Evolutionary conservation across 495 filamentous ascomycete genomes (phyloP), one percentile per base, ranked within the genome.

Genomic region (Arthonia radiata): DNA sequence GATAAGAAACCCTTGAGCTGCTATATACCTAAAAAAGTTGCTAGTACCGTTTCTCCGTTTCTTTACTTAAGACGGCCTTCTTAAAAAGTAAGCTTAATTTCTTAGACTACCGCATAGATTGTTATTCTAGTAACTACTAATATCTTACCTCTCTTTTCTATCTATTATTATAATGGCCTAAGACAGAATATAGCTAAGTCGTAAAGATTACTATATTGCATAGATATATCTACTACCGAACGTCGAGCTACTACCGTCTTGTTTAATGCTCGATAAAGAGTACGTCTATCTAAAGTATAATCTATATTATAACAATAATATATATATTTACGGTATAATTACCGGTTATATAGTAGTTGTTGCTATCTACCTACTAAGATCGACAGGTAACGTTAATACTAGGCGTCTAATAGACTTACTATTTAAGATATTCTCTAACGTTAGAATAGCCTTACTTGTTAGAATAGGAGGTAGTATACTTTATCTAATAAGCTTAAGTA

Each of bases 101-200:
- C n/a, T n/a, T n/a, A n/a, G n/a, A n/a, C n/a, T n/a, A n/a, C n/a
- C n/a, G n/a, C n/a, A n/a, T n/a, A n/a, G n/a, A n/a, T n/a, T n/a
- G n/a, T n/a, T n/a, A n/a, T n/a, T n/a, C n/a, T n/a, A n/a, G n/a
- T n/a, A n/a, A n/a, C n/a, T n/a, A n/a, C n/a, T n/a, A n/a, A n/a
- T n/a, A n/a, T n/a, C n/a, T n/a, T n/a, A n/a, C n/a, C n/a, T n/a
- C n/a, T n/a, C n/a, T n/a, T n/a, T n/a, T n/a, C n/a, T n/a, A n/a
- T n/a, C n/a, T n/a, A n/a, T n/a, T n/a, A n/a, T n/a, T n/a, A n/a
- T 15, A 37, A 33, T 32, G 30, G 30, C 24, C 26, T 27, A 23
- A 4, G 27, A 24, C 23, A 31, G 19, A 14, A 3, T 3, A 27
- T 25, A 26, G n/a, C 23, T 27, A 12, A 8, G 16, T 18, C 27